phyloP scores from a whole-genome alignment of 805 yeast species.

The Metschnikowia proteae region DNA sequence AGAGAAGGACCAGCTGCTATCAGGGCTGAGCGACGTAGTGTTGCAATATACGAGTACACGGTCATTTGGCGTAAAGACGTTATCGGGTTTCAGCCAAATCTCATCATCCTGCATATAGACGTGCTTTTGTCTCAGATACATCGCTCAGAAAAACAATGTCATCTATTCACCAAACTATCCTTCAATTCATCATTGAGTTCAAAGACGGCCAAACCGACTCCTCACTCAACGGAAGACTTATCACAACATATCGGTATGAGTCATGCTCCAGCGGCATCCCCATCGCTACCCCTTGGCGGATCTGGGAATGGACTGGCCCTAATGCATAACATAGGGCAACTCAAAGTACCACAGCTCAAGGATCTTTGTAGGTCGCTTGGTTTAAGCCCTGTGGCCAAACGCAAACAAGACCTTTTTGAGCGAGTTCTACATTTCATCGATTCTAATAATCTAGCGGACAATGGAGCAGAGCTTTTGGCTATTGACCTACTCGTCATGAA shows the following conservation, averaged over 20 bases:
- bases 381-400: slow-evolving; percentile 46
- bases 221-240: background rate
- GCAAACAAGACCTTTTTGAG: slow-evolving; percentile 58
- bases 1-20: background rate
- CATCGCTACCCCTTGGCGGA: background rate
- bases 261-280: background rate
- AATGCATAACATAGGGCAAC: slow-evolving; percentile 22
- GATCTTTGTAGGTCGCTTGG: slow-evolving; percentile 48
- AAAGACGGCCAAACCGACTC: background rate
- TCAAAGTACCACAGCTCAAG: slow-evolving; percentile 53
- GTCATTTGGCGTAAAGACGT: background rate
- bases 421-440: slow-evolving; percentile 47
- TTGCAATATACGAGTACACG: too few species aligned
- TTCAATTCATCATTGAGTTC: background rate
- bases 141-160: slow-evolving; percentile 3
- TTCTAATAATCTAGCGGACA: slow-evolving; percentile 38
- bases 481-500: slow-evolving; percentile 42
- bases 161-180: background rate
- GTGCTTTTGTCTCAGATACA: slow-evolving; percentile 2
- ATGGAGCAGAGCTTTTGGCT: slow-evolving; percentile 42
- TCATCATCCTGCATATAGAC: background rate
- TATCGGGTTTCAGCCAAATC: background rate
- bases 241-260: background rate
- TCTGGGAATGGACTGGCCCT: background rate
- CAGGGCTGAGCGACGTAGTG: too few species aligned